Conservation (phyloP, 441 rosid species). For the Arabidopsis lyrata region DNA sequence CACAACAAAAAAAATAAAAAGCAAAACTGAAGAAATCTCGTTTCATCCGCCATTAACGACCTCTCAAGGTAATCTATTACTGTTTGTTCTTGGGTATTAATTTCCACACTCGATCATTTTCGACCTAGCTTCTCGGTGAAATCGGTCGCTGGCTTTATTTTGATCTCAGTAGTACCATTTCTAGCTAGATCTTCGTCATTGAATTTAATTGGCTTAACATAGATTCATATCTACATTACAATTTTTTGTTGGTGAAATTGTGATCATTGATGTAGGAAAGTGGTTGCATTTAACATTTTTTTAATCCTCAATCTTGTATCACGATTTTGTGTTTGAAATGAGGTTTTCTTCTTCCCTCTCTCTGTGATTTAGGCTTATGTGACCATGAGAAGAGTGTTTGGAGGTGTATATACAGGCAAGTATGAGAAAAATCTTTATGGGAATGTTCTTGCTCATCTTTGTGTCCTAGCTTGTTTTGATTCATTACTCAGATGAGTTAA, state of each 20-base stretch:
- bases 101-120: background rate
- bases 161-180: slow-evolving; percentile 5
- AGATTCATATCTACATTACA: too few species aligned
- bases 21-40: slow-evolving; percentile 21
- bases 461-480: background rate
- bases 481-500: slow-evolving; percentile 15
- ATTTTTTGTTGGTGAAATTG: background rate
- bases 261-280: slow-evolving; percentile 2
- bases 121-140: slow-evolving; percentile 31
- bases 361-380: slow-evolving; percentile 41
- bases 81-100: background rate
- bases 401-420: slow-evolving; percentile 51
- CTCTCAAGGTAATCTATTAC: slow-evolving; percentile 22
- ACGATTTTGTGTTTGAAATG: background rate
- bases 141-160: background rate
- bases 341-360: background rate
- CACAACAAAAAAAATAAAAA: background rate
- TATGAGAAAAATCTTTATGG: background rate
- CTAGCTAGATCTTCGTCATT: slow-evolving; percentile 1
- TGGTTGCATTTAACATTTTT: background rate
- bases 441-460: slow-evolving; percentile 1
- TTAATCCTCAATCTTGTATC: background rate
- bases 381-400: slow-evolving; percentile 43
- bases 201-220: background rate
- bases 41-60: slow-evolving; percentile 44